Base-by-base conservation (phyloP, 116 monocot genomes). In the Cymodocea nodosa region DNA sequence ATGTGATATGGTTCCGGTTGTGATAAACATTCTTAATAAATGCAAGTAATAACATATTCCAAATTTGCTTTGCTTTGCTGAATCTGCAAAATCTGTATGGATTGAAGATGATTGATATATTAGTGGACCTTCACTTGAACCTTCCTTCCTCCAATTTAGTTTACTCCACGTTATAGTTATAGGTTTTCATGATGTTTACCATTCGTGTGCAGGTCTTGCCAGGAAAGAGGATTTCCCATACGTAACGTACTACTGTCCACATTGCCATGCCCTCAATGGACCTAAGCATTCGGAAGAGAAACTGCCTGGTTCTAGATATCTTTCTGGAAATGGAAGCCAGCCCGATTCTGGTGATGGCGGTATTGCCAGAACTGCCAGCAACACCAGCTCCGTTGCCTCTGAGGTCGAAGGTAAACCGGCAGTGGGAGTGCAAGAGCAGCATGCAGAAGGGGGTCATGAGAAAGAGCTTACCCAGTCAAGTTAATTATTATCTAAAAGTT, bases 231-330 rank as follows among this genome's bases (percentile, higher is more conserved):
- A 98, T 76, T 85, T 89, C 65, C 75, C 80, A 12, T 84, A 85
- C 56, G 64, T 91, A 30, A 91, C 83, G 18, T 98, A 98, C 56
- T 98, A 91, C 75, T 91, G 98, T 52, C 98, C 98, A 9, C 91
- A 88, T 64, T 98, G 98, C 35, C 78, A 77, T 70, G 82, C 85
- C 19, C 59, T 98, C 58, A 98, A 98, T 66, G 84, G 81, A 34
- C 80, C 85, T 0, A 71, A 39, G 16, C 91, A 75, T 34, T 23
- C 65, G 5, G 85, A 85, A 15, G 86, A 75, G 19, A 40, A 24
- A 20, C 36, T 15, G 18, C 68, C 35, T 52, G 74, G 44, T 44
- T 65, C 71, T 22, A 50, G 64, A 49, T 65, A 68, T 9, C 72
- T 44, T 69, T 79, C 80, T 9, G 73, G 71, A 6, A 68, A 49